phyloP scores from a whole-genome alignment of 2,329 filamentous ascomycete species.

The Westerdykella ornata region DNA sequence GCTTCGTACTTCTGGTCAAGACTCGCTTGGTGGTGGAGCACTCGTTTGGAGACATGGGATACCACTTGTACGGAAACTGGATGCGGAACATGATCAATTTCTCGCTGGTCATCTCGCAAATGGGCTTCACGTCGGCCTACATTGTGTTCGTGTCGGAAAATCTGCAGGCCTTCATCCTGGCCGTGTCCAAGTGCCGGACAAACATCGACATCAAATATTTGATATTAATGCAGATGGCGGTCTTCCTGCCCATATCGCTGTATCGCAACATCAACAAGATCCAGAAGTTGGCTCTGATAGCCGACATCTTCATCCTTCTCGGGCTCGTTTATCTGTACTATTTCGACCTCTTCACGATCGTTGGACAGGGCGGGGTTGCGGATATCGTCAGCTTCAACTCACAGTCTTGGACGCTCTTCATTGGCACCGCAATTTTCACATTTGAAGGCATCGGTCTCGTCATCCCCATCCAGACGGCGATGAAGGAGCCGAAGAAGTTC shows the following conservation, averaged over 20 bases:
- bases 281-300: conserved; percentile 86
- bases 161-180: conserved; percentile 85
- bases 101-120: conserved; percentile 91
- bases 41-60: conserved; percentile 97
- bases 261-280: conserved; percentile 97
- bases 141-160: conserved; percentile 97
- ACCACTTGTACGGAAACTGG: conserved; percentile 81
- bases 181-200: conserved; percentile 80
- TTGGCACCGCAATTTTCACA: conserved; percentile 97
- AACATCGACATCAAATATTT: conserved; percentile 81
- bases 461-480: conserved; percentile 96
- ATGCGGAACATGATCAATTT: conserved; percentile 81
- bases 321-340: conserved; percentile 93
- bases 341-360: conserved; percentile 83
- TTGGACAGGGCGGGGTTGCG: conserved; percentile 62
- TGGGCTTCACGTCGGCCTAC: conserved; percentile 91
- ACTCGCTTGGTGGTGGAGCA: conserved; percentile 79
- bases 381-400: conserved; percentile 90
- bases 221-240: conserved; percentile 89
- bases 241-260: conserved; percentile 89
- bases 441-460: conserved; percentile 97
- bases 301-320: conserved; percentile 88
- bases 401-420: conserved; percentile 92
- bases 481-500: conserved; percentile 87
- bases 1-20: conserved; percentile 87